These are phyloP conservation scores for Tulasnella sp. DNA, from an alignment of 768 basidiomycete species.

Conservation along the genomic window DNA sequence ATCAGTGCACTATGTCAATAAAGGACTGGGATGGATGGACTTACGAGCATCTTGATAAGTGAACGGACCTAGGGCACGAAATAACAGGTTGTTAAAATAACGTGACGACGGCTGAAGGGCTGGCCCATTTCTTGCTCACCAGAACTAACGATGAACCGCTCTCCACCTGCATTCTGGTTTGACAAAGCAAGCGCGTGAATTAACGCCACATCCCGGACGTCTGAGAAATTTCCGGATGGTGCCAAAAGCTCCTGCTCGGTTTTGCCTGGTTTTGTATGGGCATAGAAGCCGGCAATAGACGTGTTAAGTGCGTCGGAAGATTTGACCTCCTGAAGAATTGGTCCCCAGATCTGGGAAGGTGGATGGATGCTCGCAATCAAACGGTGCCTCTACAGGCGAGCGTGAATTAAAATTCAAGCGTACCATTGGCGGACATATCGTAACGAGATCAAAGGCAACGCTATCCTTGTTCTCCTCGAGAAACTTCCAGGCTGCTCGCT, in stretches of 20 bases:
- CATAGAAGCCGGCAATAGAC: slow-evolving; percentile 14
- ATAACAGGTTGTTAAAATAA: not conserved
- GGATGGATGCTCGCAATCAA: too few species aligned
- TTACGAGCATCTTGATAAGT: slow-evolving; percentile 7
- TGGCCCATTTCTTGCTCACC: too few species aligned
- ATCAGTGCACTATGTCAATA: not conserved
- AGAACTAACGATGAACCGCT: slow-evolving; percentile 19
- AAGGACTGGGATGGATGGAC: not conserved
- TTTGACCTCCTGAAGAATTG: slow-evolving; percentile 30
- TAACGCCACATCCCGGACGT: slow-evolving; percentile 27
- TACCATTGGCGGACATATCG: slow-evolving; percentile 24
- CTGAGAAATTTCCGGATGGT: slow-evolving; percentile 19
- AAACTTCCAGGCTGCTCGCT: slow-evolving; percentile 27
- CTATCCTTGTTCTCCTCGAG: slow-evolving; percentile 19
- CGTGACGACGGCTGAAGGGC: not conserved
- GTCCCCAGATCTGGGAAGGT: slow-evolving; percentile 30
- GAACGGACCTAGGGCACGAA: not conserved
- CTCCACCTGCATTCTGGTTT: slow-evolving; percentile 16
- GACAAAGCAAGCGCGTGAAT: slow-evolving; percentile 22
- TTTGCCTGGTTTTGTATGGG: slow-evolving; percentile 8
- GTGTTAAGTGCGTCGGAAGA: slow-evolving; percentile 31
- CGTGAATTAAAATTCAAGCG: not conserved
- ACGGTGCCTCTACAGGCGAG: not conserved
- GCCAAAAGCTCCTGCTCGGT: slow-evolving; percentile 6
- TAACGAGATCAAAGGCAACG: slow-evolving; percentile 23